phyloP scores from a whole-genome alignment of 108 stramenopile species.

The Nitzschia palea region DNA sequence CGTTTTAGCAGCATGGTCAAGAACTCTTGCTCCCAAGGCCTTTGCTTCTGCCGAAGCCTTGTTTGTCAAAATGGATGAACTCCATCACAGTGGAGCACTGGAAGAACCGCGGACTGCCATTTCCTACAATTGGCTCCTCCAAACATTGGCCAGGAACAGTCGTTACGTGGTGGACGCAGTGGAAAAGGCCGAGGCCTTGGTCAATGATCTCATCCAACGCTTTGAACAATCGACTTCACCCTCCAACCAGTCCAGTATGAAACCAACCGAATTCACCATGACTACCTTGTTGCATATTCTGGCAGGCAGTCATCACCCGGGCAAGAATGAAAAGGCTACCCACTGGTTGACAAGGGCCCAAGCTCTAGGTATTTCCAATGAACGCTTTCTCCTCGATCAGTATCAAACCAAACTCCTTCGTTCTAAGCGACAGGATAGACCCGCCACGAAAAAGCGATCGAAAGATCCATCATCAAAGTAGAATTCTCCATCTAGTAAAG shows the following conservation, averaged over 20 bases:
- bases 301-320: neutral
- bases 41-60: slow-evolving; percentile 23
- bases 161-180: slow-evolving; percentile 14
- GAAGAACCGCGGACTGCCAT: slow-evolving; percentile 19
- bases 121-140: slow-evolving; percentile 40
- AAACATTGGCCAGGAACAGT: slow-evolving; percentile 15
- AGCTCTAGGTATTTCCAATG: neutral
- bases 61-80: slow-evolving; percentile 21
- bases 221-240: neutral
- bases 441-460: too few relatives aligned
- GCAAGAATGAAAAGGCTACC: slow-evolving; percentile 2
- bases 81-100: slow-evolving; percentile 7
- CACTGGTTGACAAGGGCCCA: slow-evolving; percentile 13
- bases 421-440: too few relatives aligned
- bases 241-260: neutral
- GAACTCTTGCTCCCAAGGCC: slow-evolving; percentile 5
- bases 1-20: slow-evolving; percentile 33
- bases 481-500: too few relatives aligned
- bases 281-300: slow-evolving; percentile 22
- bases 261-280: slow-evolving; percentile 21
- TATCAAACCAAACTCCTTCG: neutral
- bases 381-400: neutral
- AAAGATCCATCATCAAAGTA: too few relatives aligned
- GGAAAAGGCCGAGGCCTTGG: slow-evolving; percentile 5
- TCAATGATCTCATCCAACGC: neutral